Evolutionary conservation across 345 rosid species (phyloP).

Genomic region (Diplotaxis tenuifolia): DNA sequence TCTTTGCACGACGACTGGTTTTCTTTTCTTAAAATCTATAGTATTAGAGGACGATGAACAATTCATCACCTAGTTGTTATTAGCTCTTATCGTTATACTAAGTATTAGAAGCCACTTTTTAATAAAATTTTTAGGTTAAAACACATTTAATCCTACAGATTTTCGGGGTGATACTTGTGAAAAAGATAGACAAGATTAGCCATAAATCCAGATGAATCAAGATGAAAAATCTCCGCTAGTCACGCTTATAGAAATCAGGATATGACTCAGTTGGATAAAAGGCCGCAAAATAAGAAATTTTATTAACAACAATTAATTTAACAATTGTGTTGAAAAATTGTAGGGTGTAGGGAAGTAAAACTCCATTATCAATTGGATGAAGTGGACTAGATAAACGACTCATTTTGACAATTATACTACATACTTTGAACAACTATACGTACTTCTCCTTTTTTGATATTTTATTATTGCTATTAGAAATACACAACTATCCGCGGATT

Average conservation of each 20-base stretch:
- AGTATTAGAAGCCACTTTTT: not conserved
- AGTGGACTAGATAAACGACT: conserved; percentile 32
- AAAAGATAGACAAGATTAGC: not conserved
- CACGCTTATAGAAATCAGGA: conserved; percentile 15
- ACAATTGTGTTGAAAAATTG: conserved; percentile 21
- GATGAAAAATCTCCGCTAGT: conserved; percentile 14
- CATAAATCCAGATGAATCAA: not conserved
- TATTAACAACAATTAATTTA: not conserved
- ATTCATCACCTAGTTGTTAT: not conserved
- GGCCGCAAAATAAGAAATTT: conserved; percentile 34
- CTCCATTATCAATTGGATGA: conserved; percentile 37
- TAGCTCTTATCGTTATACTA: not conserved
- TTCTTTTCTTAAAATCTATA: not conserved
- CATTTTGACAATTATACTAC: conserved; percentile 32
- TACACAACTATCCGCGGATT: conserved; percentile 14
- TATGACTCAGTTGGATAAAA: conserved; percentile 9
- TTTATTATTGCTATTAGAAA: conserved; percentile 2
- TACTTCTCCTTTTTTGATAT: not conserved
- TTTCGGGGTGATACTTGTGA: not conserved
- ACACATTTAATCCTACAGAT: not conserved
- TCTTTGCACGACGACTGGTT: not conserved
- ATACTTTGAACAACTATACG: conserved; percentile 14
- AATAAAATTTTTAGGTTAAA: not conserved
- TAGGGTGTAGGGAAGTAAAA: conserved; percentile 34
- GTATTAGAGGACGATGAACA: not conserved